Base-by-base conservation (phyloP, 805 yeast genomes). In the Kregervanrija fluxuum region DNA sequence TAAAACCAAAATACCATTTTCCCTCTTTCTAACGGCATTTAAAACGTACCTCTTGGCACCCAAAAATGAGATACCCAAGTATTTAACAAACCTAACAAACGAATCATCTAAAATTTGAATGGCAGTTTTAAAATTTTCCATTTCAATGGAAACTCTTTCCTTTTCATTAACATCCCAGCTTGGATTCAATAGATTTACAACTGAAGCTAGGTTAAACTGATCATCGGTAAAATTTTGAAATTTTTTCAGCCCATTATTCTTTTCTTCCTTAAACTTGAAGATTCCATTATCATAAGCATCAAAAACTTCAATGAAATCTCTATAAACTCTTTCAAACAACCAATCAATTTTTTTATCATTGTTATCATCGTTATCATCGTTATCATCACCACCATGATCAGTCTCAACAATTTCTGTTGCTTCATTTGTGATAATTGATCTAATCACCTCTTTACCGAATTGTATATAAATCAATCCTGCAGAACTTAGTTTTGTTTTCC, bases 271-370 rank as follows among this genome's bases (percentile, higher is more conserved):
- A 56, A 77, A 84, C 54, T 83, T 80, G 59, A 73, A 73, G 49
- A 90, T 76, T 55, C 97, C 97, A 58, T 91, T 90, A 62, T 91
- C 97, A 59, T 88, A 85, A 44, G 96, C 98, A 66, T 89, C 99
- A 31, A 91, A 71, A 10, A 95, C 79, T 67, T 91, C 98, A 48
- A 91, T 70, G 56, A 89, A 87, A 50, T 83, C 90, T 49, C 75
- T 75, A 69, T 91, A 91, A 11, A 90, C 70, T 61, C 85, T 85
- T 33, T 71, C 69, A 64, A 82, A 87, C 37, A 91, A 67, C 33
- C 81, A 62, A 13, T 82, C 81, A 33, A 85, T 65, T 16, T 75
- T 71, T 5, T 65, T 52, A 2, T 56, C 57, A 34, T 65, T 52
- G 2, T 56, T 57, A 34, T 67, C 60, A 17, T 67, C 60, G 37